Base-by-base conservation (phyloP, 306 rosid genomes). In the Cajanus cajan region DNA sequence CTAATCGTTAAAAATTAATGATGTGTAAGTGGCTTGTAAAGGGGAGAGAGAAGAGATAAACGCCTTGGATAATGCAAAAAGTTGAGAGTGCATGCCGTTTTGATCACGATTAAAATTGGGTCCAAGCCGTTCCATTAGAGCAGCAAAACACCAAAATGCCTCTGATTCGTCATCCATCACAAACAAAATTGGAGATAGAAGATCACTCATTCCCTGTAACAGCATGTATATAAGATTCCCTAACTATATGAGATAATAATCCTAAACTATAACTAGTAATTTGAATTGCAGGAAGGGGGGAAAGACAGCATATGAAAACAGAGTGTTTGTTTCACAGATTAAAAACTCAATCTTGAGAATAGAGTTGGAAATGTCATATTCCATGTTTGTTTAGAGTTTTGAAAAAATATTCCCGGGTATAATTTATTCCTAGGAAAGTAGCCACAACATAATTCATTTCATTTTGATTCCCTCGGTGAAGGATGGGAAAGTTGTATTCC, bases 1-100 rank as follows among this genome's bases (percentile, higher is more conserved):
- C 14, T 39, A 64, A 52, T 48, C 34, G 25, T 18, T 50, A 62
- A 44, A 70, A 28, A 40, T 69, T 34, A 69, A 63, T n/a, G 19
- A 83, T 34, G 36, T 36, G 31, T 62, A n/a, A 47, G 52, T 74
- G 41, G 54, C 22, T 37, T 37, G 68, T 33, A 21, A 55, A 39
- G 2, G 84, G 45, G 82, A 44, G 54, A 78, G 68, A 74, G 65
- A 82, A 65, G 80, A 79, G 74, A 67, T 25, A 55, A 61, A 96
- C 31, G 3, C 99, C 99, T 96, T 96, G 9, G 94, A 91, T 83
- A 96, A 81, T n/a, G 99, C 94, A 90, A 96, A 96, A 50, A 96
- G 98, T 85, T 96, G 99, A 74, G 98, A 91, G 83, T 96, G 99
- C 99, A 96, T 96, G 87, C 99, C 99, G 54, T 88, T 96, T 84